Evolutionary conservation across 1,139 yeast species (phyloP), one percentile per base, ranked within the genome.

Genomic region (Blastobotrys petasosporus): DNA sequence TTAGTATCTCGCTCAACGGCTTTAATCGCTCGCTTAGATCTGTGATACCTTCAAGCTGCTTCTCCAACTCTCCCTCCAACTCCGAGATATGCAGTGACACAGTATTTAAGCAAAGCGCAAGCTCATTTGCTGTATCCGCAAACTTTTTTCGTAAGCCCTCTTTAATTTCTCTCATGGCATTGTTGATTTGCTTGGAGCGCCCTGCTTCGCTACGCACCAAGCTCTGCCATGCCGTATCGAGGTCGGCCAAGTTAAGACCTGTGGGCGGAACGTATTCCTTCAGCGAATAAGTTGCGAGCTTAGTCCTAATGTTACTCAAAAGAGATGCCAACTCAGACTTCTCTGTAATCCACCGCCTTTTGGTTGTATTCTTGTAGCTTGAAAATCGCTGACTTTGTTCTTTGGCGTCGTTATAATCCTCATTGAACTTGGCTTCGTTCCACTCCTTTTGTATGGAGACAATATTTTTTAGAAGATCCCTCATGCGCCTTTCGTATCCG

Each of bases 141-240:
- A 80, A 75, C 45, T 76, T 80, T 10, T 58, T 53, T 41, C 65
- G 57, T 47, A 87, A 68, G 49, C 74, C 75, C 32, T 70, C 64
- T 41, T 68, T 67, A 44, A 69, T 61, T 23, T 58, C 59, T 36
- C 68, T 50, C 49, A 68, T 57, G 33, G 62, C 59, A 41, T 61
- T 60, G 52, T 65, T 68, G 41, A 67, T 65, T 15, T 44, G 45
- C 43, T 58, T 58, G 1, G 71, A 65, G n/a, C 66, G 50, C 16
- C 48, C 49, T 1, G 64, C 69, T 48, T 69, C 73, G 1, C 64
- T 60, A 13, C 46, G 41, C 13, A 67, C 55, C 30, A 69, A 53
- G 5, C 49, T 42, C 17, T 56, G 52, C 73, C 73, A 69, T 8
- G 55, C 56, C 3, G 48, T 48, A 37, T 68, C 71, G 39, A 69